Evolutionary conservation across 2,329 filamentous ascomycete species (phyloP), one percentile per base, ranked within the genome.

Genomic region (Ustulina deusta): DNA sequence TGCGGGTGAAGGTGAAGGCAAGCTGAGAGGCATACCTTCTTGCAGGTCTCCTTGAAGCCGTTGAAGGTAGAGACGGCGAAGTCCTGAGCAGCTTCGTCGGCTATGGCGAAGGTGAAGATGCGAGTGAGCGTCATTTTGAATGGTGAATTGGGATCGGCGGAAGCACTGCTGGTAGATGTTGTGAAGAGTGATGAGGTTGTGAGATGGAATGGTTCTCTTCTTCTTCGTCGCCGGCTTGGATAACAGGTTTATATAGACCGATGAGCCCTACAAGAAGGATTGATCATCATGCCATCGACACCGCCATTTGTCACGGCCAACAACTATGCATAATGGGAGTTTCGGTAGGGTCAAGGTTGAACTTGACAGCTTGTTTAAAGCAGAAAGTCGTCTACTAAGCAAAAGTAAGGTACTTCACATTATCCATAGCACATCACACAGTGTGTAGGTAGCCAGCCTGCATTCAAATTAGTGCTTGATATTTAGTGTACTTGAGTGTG

Each of bases 71-170:
- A 10, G 48, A 70, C 61, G 20, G 61, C 61, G 27, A 55, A 44
- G 44, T 65, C 65, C 59, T 70, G 68, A 42, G 59, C 58, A 40
- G 65, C 52, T 46, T 52, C 65, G 32, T 70, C 68, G 55, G 65
- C 51, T 25, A 68, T 65, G 51, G 68, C 68, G 42, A 70, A 63
- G 46, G 57, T 59, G 65, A 68, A 65, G 46, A 70, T 63, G 42
- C 62, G 65, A 65, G 65, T 68, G 68, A 70, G 32, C 46, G 68
- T 65, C 68, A 70, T 70, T 52, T 60, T 68, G 65, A 63, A 36
- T 11, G 56, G 57, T 11, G 22, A 42, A 32, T 3, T 61, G 32
- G 20, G n/a, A 27, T 44, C 54, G 59, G 17, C 57, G 38, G 32
- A 34, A 51, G 25, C 58, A 17, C 38, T 55, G 13, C 11, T 51